phyloP scores from a whole-genome alignment of 1,139 yeast species.

The Blastobotrys malaysiensis region DNA sequence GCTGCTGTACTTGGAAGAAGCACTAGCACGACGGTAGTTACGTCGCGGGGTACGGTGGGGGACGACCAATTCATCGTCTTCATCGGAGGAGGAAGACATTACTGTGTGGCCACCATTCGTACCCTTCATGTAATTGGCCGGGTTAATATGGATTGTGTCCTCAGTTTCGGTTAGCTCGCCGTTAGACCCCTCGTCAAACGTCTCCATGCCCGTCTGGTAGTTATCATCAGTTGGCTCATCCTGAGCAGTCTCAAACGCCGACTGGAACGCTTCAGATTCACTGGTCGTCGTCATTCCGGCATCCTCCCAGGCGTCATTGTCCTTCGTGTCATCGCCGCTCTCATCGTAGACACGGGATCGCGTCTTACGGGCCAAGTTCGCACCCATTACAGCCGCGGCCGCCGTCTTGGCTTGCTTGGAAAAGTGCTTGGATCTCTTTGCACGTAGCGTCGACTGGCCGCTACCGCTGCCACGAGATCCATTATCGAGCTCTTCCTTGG shows the following conservation, averaged over 20 bases:
- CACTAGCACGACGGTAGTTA: conserved; percentile 10
- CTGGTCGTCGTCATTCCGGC: conserved; percentile 15
- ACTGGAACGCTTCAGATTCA: conserved; percentile 29
- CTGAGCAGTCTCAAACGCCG: conserved; percentile 33
- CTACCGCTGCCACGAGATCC: conserved; percentile 1
- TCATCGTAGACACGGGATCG: conserved; percentile 12
- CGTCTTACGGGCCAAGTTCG: conserved; percentile 6
- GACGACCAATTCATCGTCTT: conserved; percentile 6
- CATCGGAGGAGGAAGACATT: conserved; percentile 9
- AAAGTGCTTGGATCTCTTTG: conserved; percentile 19
- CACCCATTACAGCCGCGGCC: conserved; percentile 8
- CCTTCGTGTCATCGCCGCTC: neutral
- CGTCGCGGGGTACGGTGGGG: conserved; percentile 7
- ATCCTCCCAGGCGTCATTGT: conserved; percentile 26
- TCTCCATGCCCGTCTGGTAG: conserved; percentile 31
- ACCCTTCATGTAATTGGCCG: conserved; percentile 1
- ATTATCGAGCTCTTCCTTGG: conserved; percentile 23
- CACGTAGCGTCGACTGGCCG: conserved; percentile 10
- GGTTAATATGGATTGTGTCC: conserved; percentile 8
- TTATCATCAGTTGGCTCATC: conserved; percentile 34
- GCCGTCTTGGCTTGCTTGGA: conserved; percentile 6
- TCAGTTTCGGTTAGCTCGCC: conserved; percentile 39
- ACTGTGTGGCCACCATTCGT: neutral
- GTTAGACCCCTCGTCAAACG: conserved; percentile 27
- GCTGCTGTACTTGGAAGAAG: conserved; percentile 13